Evolutionary conservation across 2,329 filamentous ascomycete species (phyloP), one percentile per base, ranked within the genome.

Genomic region (Aphanoascus verrucosus): DNA sequence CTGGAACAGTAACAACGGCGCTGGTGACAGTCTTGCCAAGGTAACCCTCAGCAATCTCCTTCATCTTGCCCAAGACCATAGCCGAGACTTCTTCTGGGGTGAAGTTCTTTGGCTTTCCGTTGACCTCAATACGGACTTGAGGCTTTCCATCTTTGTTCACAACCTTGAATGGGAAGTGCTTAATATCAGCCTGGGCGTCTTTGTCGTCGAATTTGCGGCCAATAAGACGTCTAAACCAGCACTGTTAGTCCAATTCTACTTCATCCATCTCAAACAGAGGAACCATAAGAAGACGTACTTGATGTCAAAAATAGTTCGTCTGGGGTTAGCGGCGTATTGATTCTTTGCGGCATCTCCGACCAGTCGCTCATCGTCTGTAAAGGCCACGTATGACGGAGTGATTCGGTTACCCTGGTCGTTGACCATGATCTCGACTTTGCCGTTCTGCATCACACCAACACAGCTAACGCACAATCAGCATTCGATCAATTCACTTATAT

Each of bases 81-180:
- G 81, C 78, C 62, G 78, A 82, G 56, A 84, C 73, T 67, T 84
- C 81, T 69, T 84, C 81, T 49, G 81, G 81, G 38, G 80, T 83
- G 72, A 84, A 82, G 55, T 72, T 77, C 73, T 80, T 82, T 61
- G 79, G 71, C 58, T 71, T 65, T 61, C 77, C 74, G 69, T 74
- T 67, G 54, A 84, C 80, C 46, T 82, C 78, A 59, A 84, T 80
- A 61, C 85, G 79, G 68, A 98, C 83, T 61, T 83, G 75, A 60
- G 93, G 93, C 78, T 96, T 95, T 70, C 84, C 89, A 73, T 86
- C 82, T 79, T 93, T 90, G 79, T 86, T 80, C 67, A 88, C 69
- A 57, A 98, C 86, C 77, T 88, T 88, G 85, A 91, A 98, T 67
- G 93, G 91, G 81, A 95, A 96, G 79, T 96, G 87, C 86, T 98